phyloP scores from a whole-genome alignment of 2,329 filamentous ascomycete species.

The Diaporthe amygdali region DNA sequence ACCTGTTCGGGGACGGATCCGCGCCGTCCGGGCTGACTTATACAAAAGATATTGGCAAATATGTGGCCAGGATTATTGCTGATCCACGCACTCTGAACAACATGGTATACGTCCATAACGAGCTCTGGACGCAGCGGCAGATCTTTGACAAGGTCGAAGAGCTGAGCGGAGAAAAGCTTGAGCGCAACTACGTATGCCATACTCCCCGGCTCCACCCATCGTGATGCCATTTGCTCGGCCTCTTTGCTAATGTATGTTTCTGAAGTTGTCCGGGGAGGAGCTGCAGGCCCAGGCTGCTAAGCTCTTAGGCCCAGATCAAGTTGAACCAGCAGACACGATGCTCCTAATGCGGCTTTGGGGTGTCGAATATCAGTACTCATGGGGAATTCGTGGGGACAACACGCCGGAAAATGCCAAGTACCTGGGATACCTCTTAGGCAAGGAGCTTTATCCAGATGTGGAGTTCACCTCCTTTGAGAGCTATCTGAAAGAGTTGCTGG shows the following conservation, averaged over 20 bases:
- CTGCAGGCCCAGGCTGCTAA: not conserved
- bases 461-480: not conserved
- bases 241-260: not conserved
- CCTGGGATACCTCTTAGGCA: conserved; percentile 14
- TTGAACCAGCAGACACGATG: not conserved
- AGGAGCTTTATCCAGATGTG: conserved; percentile 22
- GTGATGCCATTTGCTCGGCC: not conserved
- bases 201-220: not conserved
- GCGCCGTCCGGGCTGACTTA: conserved; percentile 50
- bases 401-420: conserved; percentile 20
- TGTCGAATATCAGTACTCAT: conserved; percentile 17
- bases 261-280: not conserved
- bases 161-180: conserved; percentile 52
- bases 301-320: not conserved
- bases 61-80: conserved; percentile 53
- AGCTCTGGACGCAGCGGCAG: conserved; percentile 50
- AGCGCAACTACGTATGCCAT: conserved; percentile 40
- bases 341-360: not conserved
- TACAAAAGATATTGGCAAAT: conserved; percentile 57
- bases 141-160: conserved; percentile 52
- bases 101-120: conserved; percentile 53
- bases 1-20: conserved; percentile 52
- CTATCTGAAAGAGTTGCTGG: conserved; percentile 2
- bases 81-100: conserved; percentile 60
- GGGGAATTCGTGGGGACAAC: conserved; percentile 23